phyloP scores from a whole-genome alignment of 192 early-diverging fungal genomes.

The Umbelopsis sp. region DNA sequence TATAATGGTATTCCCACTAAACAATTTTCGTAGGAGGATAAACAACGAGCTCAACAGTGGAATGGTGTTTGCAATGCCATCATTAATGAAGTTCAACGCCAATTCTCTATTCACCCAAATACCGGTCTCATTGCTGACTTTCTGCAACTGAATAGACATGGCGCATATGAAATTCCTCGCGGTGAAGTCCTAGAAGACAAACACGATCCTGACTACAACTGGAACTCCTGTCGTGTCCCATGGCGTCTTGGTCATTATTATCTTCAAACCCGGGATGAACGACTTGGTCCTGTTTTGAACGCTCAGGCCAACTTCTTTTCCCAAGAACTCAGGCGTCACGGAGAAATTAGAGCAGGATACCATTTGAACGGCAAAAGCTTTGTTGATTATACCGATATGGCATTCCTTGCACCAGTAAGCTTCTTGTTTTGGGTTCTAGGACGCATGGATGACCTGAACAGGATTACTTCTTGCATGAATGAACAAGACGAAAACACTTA shows the following conservation, averaged over 20 bases:
- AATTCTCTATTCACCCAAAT: slow-evolving; percentile 40
- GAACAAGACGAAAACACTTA: slow-evolving; percentile 50
- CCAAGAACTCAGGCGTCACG: slow-evolving; percentile 20
- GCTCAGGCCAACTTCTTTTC: slow-evolving; percentile 50
- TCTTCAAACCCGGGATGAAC: slow-evolving; percentile 45
- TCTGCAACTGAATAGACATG: slow-evolving; percentile 41
- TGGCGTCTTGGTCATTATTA: slow-evolving; percentile 56
- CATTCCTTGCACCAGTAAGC: slow-evolving; percentile 53
- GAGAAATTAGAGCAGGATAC: slow-evolving; percentile 49
- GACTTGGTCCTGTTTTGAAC: slow-evolving; percentile 41
- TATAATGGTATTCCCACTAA: not conserved
- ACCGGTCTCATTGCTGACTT: slow-evolving; percentile 59
- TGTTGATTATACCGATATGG: slow-evolving; percentile 51
- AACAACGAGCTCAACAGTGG: slow-evolving; percentile 43
- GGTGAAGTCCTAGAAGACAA: slow-evolving; percentile 52
- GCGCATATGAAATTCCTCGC: slow-evolving; percentile 35
- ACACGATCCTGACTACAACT: slow-evolving; percentile 51
- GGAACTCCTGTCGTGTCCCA: slow-evolving; percentile 61
- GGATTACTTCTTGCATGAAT: slow-evolving; percentile 46
- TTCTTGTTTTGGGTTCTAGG: slow-evolving; percentile 53
- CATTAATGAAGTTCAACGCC: slow-evolving; percentile 37
- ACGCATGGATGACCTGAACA: slow-evolving; percentile 33
- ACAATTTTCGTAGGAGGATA: slow-evolving; percentile 39
- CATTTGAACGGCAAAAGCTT: slow-evolving; percentile 46
- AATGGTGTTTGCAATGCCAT: slow-evolving; percentile 46